Conservation (phyloP, 371 early-diverging fungal species). For the Chytridium lagenaria region DNA sequence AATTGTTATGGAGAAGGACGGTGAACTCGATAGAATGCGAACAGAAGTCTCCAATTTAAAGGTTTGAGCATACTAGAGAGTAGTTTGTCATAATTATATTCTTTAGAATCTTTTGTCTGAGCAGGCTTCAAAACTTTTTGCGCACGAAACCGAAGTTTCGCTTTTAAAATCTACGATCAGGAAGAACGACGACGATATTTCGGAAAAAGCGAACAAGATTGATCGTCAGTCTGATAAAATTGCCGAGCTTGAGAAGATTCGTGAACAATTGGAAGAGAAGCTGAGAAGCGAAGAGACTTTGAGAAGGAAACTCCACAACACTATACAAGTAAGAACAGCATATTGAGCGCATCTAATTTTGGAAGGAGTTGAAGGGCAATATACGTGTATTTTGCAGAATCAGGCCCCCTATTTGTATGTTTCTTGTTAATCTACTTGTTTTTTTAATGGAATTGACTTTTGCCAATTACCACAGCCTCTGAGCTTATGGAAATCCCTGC, state of each 20-base stretch:
- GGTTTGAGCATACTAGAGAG: too few species aligned
- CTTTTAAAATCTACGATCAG: too few species aligned
- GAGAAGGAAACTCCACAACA: constrained; percentile 87
- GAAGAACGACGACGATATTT: too few species aligned
- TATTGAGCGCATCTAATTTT: background rate
- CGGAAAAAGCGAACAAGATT: constrained; percentile 27
- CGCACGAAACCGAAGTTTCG: too few species aligned
- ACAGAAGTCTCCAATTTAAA: background rate
- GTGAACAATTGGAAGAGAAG: constrained; percentile 65
- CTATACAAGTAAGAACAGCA: constrained; percentile 62
- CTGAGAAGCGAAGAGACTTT: constrained; percentile 77
- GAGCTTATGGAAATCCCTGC: constrained; percentile 36
- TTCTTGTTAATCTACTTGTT: constrained; percentile 12
- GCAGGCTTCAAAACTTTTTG: too few species aligned
- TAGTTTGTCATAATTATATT: too few species aligned
- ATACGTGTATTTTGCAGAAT: constrained; percentile 98
- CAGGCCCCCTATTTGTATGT: constrained; percentile 69
- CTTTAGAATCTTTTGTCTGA: too few species aligned
- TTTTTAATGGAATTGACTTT: too few species aligned
- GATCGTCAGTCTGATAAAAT: constrained; percentile 48
- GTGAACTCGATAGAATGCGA: background rate
- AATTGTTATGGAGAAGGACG: background rate
- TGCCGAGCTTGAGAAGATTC: constrained; percentile 34
- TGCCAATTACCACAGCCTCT: constrained; percentile 25
- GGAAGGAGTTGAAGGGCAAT: constrained; percentile 92